Conservation (phyloP, 2,329 filamentous ascomycete genomes). For the Talaromyces sp. region DNA sequence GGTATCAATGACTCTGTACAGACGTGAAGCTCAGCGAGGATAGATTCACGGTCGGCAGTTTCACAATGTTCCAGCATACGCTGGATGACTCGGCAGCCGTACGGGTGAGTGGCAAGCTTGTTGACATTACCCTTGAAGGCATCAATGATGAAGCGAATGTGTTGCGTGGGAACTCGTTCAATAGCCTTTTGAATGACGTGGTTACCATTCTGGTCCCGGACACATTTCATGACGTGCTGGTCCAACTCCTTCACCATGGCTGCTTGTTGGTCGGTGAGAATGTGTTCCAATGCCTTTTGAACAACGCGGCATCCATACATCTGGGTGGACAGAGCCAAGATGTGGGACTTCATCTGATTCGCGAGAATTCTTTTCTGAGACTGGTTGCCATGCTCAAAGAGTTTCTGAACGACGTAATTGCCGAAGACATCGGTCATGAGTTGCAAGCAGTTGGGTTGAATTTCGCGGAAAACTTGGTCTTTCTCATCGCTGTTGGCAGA, state of each 20-base stretch:
- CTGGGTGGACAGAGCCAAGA: slow-evolving; percentile 74
- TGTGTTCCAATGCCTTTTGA: slow-evolving; percentile 90
- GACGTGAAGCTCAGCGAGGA: slow-evolving; percentile 75
- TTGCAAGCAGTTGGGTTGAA: slow-evolving; percentile 76
- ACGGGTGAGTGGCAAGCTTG: slow-evolving; percentile 71
- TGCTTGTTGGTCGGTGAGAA: slow-evolving; percentile 87
- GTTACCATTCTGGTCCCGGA: slow-evolving; percentile 88
- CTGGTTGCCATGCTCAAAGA: slow-evolving; percentile 94
- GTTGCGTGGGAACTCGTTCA: slow-evolving; percentile 69
- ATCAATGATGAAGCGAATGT: slow-evolving; percentile 81
- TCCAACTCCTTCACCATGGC: slow-evolving; percentile 80
- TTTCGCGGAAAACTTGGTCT: slow-evolving; percentile 82
- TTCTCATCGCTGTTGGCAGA: slow-evolving; percentile 95
- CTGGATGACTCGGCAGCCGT: slow-evolving; percentile 90
- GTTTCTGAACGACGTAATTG: slow-evolving; percentile 97
- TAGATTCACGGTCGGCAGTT: slow-evolving; percentile 64
- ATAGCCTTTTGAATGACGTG: slow-evolving; percentile 96
- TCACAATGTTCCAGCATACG: slow-evolving; percentile 81
- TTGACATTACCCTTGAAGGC: slow-evolving; percentile 73
- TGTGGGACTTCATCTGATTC: slow-evolving; percentile 80
- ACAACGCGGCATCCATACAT: slow-evolving; percentile 95
- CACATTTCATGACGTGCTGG: slow-evolving; percentile 68
- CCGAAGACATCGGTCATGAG: slow-evolving; percentile 96
- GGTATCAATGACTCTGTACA: slow-evolving; percentile 70
- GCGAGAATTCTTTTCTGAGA: slow-evolving; percentile 85